Evolutionary conservation across 2,329 filamentous ascomycete species (phyloP).

Genomic region (Aureobasidium sp.): DNA sequence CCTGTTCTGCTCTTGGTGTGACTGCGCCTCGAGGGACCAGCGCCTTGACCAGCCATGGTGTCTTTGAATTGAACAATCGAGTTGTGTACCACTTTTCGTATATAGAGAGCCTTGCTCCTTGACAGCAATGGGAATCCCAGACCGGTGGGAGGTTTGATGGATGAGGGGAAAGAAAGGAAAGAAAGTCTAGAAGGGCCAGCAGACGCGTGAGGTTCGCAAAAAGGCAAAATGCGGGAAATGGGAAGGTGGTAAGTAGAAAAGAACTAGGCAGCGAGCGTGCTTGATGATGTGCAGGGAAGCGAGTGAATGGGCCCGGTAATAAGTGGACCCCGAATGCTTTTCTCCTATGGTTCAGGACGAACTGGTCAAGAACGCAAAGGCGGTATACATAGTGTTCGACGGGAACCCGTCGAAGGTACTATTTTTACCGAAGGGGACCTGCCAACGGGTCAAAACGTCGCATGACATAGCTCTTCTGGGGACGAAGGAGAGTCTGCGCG

Average conservation of each 20-base stretch:
- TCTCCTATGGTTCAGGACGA: constrained; percentile 10
- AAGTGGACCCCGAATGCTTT: constrained; percentile 14
- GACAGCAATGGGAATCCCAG: not conserved
- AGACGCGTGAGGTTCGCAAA: constrained; percentile 5
- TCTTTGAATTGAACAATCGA: not conserved
- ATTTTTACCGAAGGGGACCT: constrained; percentile 14
- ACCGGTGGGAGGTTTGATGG: not conserved
- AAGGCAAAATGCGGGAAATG: constrained; percentile 6
- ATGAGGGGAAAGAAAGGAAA: not conserved
- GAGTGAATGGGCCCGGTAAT: constrained; percentile 14
- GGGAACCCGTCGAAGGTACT: constrained; percentile 11
- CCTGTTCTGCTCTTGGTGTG: constrained; percentile 99
- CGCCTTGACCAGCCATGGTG: constrained; percentile 82
- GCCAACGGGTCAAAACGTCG: constrained; percentile 14
- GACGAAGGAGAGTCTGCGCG: not conserved
- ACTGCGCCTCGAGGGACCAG: constrained; percentile 82
- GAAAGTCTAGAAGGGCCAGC: constrained; percentile 12
- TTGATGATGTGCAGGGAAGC: constrained; percentile 14
- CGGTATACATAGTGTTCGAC: constrained; percentile 15
- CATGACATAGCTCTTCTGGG: constrained; percentile 14
- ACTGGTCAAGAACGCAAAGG: constrained; percentile 13
- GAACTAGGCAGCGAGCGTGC: constrained; percentile 12
- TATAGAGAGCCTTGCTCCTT: not conserved
- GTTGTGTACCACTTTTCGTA: not conserved
- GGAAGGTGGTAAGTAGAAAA: constrained; percentile 3